A percentile compares a stretch with the other conserved stretches of the same genome.
These are phyloP conservation scores for Debaryomyces singareniensis DNA, from an alignment of 1,139 yeast genomes.

Conservation along the genomic window DNA sequence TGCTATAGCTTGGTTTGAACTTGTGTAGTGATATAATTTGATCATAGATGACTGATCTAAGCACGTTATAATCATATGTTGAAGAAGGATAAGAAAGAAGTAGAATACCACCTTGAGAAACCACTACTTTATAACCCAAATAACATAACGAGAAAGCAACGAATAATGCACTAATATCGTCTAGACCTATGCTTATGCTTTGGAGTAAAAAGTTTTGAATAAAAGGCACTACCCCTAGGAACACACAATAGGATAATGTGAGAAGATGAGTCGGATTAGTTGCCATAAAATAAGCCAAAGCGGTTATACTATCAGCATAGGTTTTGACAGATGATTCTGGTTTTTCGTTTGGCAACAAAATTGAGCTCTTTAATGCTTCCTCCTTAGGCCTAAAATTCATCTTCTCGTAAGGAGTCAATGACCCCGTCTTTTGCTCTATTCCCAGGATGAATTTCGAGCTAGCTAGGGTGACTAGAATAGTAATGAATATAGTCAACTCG, in stretches of 20 bases:
- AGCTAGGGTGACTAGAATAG: conserved; percentile 26
- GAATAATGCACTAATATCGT: conserved; percentile 44
- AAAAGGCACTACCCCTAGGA: conserved; percentile 27
- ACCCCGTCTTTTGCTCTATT: conserved; percentile 27
- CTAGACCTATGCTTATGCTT: conserved; percentile 31
- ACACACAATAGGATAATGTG: conserved; percentile 50
- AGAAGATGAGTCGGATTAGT: conserved; percentile 60
- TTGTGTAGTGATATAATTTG: conserved; percentile 39
- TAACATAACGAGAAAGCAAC: conserved; percentile 45
- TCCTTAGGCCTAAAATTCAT: conserved; percentile 5
- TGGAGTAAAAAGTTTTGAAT: conserved; percentile 23
- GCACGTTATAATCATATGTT: conserved; percentile 29
- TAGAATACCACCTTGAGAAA: conserved; percentile 45
- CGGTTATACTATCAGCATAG: neutral
- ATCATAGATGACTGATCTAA: conserved; percentile 27
- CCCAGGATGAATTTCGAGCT: conserved; percentile 33
- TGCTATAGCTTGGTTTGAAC: conserved; percentile 42
- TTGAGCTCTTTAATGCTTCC: neutral
- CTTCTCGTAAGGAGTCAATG: conserved; percentile 19
- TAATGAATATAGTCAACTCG: conserved; percentile 20
- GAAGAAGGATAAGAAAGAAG: conserved; percentile 48
- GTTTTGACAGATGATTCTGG: conserved; percentile 5
- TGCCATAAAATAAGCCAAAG: neutral
- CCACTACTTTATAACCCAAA: conserved; percentile 52
- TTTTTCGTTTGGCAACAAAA: conserved; percentile 1